Evolutionary conservation across 2,329 filamentous ascomycete genomes (phyloP).

Genomic region (Aureobasidium sp.): DNA sequence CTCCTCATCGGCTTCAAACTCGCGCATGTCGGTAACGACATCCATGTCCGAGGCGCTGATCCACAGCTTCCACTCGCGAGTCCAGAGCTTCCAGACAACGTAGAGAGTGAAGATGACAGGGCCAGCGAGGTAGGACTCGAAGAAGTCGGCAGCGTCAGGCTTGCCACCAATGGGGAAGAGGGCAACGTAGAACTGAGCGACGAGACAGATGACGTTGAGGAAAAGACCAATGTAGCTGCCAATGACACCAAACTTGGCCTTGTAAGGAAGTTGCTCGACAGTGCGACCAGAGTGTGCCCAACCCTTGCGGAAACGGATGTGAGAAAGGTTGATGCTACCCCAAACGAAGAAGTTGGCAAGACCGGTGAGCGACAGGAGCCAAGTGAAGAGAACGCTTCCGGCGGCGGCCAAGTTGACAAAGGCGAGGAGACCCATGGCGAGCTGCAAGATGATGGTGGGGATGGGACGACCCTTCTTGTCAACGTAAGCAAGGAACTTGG

Average conservation of each 20-base stretch:
- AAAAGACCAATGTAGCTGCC: conserved; percentile 56
- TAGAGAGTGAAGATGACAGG: conserved; percentile 21
- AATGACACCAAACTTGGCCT: conserved; percentile 49
- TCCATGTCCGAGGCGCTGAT: conserved; percentile 21
- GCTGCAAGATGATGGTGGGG: conserved; percentile 60
- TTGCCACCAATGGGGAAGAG: conserved; percentile 16
- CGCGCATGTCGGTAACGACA: conserved; percentile 18
- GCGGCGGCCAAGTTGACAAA: conserved; percentile 60
- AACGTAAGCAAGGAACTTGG: conserved; percentile 68
- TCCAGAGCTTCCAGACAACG: conserved; percentile 21
- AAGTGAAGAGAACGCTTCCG: conserved; percentile 59
- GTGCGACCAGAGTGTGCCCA: conserved; percentile 61
- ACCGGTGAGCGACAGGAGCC: conserved; percentile 67
- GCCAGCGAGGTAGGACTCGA: conserved; percentile 22
- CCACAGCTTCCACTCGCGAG: conserved; percentile 17
- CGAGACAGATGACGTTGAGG: conserved; percentile 47
- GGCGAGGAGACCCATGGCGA: conserved; percentile 61
- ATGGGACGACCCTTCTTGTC: conserved; percentile 77
- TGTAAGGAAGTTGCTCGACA: conserved; percentile 56
- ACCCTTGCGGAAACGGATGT: conserved; percentile 77
- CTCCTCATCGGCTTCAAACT: conserved; percentile 6
- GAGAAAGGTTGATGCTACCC: conserved; percentile 74
- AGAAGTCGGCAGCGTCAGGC: conserved; percentile 19
- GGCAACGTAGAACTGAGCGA: conserved; percentile 35
- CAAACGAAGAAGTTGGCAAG: conserved; percentile 69